phyloP scores from a whole-genome alignment of 495 filamentous ascomycete genomes.

The Terfezia boudieri region DNA sequence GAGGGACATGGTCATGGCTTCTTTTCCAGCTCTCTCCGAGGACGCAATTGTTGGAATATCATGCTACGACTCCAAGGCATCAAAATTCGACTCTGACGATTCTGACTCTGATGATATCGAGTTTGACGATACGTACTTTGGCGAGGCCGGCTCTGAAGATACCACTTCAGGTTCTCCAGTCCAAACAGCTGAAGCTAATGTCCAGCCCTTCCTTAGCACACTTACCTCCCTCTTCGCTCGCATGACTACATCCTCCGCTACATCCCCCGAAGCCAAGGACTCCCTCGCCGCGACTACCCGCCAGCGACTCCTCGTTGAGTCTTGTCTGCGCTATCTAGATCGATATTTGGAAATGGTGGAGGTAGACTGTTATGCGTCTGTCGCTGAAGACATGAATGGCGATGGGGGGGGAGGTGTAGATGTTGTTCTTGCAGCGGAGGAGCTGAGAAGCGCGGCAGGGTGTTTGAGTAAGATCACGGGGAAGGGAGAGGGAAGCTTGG shows the following conservation, averaged over 20 bases:
- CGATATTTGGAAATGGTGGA: constrained; percentile 37
- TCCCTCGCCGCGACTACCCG: constrained; percentile 77
- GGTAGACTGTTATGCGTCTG: constrained; percentile 1
- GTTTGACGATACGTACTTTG: no score
- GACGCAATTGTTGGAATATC: no score
- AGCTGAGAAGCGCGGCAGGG: constrained; percentile 60
- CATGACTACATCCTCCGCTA: no score
- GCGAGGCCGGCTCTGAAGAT: no score
- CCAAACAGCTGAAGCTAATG: constrained; percentile 35
- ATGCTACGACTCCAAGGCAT: no score
- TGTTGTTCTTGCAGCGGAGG: constrained; percentile 85
- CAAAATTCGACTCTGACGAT: no score
- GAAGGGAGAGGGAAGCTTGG: constrained; percentile 52
- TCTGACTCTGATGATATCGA: no score
- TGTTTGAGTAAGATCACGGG: constrained; percentile 71
- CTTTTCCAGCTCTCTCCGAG: no score
- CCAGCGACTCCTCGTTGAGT: constrained; percentile 56
- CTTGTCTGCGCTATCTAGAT: constrained; percentile 45
- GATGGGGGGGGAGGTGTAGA: constrained; percentile 22
- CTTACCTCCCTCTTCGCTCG: no score
- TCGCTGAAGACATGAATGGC: background rate
- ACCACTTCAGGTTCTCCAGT: background rate
- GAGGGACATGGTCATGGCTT: no score
- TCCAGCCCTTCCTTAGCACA: constrained; percentile 14
- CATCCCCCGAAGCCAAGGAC: no score